These are phyloP conservation scores for Nemania bipapillata DNA, from an alignment of 2,329 filamentous ascomycete genomes.

Conservation along the genomic window DNA sequence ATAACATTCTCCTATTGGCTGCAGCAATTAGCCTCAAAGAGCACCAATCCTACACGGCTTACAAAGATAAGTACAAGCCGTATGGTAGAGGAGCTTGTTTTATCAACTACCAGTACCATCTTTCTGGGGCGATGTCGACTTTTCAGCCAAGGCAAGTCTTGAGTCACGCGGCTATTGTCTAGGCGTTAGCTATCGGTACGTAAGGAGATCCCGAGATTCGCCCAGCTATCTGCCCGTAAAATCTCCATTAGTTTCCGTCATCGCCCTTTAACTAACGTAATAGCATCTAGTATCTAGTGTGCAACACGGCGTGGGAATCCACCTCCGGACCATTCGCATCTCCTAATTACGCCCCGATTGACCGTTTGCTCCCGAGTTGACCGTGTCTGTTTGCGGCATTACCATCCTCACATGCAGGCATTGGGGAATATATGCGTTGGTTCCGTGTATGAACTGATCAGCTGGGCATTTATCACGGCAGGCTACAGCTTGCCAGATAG, in stretches of 20 bases:
- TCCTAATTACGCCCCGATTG: not conserved
- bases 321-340: not conserved
- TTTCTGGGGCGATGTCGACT: not conserved
- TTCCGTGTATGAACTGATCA: too few species aligned
- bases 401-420: too few species aligned
- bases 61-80: too few species aligned
- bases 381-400: too few species aligned
- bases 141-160: slow-evolving; percentile 4
- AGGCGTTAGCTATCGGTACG: slow-evolving; percentile 13
- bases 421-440: too few species aligned
- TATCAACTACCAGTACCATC: slow-evolving; percentile 7
- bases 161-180: slow-evolving; percentile 25
- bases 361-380: not conserved
- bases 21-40: slow-evolving; percentile 14
- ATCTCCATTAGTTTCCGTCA: slow-evolving; percentile 35
- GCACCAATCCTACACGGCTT: not conserved
- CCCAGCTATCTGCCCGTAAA: slow-evolving; percentile 40
- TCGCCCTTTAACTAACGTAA: slow-evolving; percentile 38
- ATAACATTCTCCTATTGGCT: slow-evolving; percentile 4
- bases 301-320: not conserved
- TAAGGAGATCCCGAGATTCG: slow-evolving; percentile 48
- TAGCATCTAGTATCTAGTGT: slow-evolving; percentile 18
- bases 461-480: too few species aligned
- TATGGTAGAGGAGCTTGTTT: not conserved
- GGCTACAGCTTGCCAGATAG: too few species aligned